Evolutionary conservation across 2,329 filamentous ascomycete genomes (phyloP), one percentile per base, ranked within the genome.

Genomic region (Sporothrix phasma): DNA sequence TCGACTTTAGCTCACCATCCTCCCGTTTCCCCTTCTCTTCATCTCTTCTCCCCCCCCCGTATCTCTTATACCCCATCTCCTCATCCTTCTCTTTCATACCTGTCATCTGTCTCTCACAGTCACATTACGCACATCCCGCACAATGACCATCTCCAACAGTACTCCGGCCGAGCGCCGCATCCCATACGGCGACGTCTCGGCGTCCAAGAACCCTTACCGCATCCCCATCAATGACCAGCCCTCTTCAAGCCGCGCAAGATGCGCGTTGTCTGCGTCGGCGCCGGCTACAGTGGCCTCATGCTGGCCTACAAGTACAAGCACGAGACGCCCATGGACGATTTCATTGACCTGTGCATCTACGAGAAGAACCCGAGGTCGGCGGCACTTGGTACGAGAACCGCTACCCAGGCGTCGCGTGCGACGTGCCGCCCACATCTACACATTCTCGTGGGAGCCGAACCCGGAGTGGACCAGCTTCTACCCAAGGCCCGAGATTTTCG

Each of bases 351-450:
- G 13, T 26, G 29, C 11, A 72, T 83, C 47, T 84, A 83, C 69
- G 82, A 84, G 68, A 84, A 84, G 73, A 84, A 84, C 66, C 73
- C 11, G 76, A 79, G 11, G 74, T 84, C 11, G 82, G 81, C 11
- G 83, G 83, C 3, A 85, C 83, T 0, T 85, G 83, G 82, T 78
- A 78, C 66, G 82, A 84, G 70, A 84, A 84, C 69, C 74, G 77
- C 22, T 85, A 85, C 66, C 82, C 83, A 0, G 82, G 82, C 8
- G 83, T 81, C 66, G 75, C 75, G 61, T 84, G 81, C 69, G 83
- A 84, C 69, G 76, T 84, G 31, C 81, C 81, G 80, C 77, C 69
- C 83, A 85, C 72, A 84, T 82, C 70, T 87, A 86, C 69, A 83
- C 84, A 68, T 86, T 84, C 69, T 81, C 81, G 2, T 86, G 81